These are phyloP conservation scores for sunflower (Helianthus annuus) DNA, from an alignment of 129 eudicot species.

Conservation along the genomic window DNA sequence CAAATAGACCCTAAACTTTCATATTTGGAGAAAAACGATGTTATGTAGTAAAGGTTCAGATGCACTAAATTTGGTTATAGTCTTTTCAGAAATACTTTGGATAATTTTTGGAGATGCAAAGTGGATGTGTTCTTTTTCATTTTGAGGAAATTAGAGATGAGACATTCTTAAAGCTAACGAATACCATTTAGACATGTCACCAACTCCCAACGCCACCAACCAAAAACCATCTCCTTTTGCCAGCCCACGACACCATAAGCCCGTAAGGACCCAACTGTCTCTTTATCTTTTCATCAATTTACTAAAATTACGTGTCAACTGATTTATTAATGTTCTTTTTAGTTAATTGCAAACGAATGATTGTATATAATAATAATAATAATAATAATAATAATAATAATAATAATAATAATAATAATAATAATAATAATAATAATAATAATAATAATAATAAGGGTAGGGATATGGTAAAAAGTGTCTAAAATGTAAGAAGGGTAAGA, in stretches of 20 bases:
- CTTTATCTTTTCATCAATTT: not conserved
- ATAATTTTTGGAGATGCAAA: not conserved
- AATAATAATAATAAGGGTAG: too few species aligned
- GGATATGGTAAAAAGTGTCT: too few species aligned
- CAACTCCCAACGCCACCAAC: slow-evolving; percentile 40
- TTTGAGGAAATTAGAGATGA: slow-evolving; percentile 5
- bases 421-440: too few species aligned
- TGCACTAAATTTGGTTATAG: not conserved
- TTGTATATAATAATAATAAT: not conserved
- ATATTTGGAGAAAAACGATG: not conserved
- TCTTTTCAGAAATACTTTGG: not conserved
- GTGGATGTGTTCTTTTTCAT: not conserved
- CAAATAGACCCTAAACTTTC: not conserved
- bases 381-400: too few species aligned
- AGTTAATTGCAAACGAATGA: not conserved
- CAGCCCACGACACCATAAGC: not conserved
- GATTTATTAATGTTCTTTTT: not conserved
- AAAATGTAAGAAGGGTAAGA: too few species aligned
- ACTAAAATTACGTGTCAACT: not conserved
- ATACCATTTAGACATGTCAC: slow-evolving; percentile 30
- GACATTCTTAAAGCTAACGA: slow-evolving; percentile 38
- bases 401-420: too few species aligned
- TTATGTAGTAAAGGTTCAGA: not conserved
- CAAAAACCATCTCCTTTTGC: slow-evolving; percentile 9
- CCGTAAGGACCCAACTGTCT: not conserved